Evolutionary conservation across 495 filamentous ascomycete genomes (phyloP), one percentile per base, ranked within the genome.

Genomic region (Diplogelasinospora grovesii): DNA sequence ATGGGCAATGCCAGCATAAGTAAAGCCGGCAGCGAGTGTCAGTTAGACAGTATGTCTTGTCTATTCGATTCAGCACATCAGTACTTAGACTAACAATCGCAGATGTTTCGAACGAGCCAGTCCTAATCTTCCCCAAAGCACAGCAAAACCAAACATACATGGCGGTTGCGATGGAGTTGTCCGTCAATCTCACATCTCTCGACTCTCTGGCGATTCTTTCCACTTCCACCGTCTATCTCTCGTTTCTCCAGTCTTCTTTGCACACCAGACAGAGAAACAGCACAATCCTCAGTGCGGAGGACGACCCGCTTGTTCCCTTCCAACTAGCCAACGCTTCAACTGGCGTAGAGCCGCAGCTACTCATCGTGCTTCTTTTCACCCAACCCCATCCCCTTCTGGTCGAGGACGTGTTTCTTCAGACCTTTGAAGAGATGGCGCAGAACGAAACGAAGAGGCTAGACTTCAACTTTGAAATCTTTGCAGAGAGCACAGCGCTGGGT

Each of bases 351-450:
- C 25, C 32, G 3, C 28, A 39, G n/a, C 22, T 50, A 36, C 23
- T 54, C 16, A 36, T 54, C 24, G 39, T 39, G 3, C 32, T 54
- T 3, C 22, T 54, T 13, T 50, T 41, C 31, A 22, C 41, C 8
- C 51, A 54, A 32, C 51, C 51, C 9, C 43, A 50, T 16, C 46
- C 51, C 4, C 28, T 54, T 5, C 3, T 41, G 6, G 40, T 54
- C 15, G 36, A 36, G 4, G 43, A 46, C 14, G 31, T 22, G 10
- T 50, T 44, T 20, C 23, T 9, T 20, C 26, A 41, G 10, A 34
- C 34, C 0, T 41, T 54, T 23, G 36, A 33, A 13, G 36, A 21
- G 20, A 50, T 54, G 22, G 15, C 32, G 24, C 22, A 15, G 22
- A 40, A 47, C 15, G 20, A 19, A 2, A 19, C 30, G 1, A 40